Percentiles rank a stretch among this genome's conserved stretches.
These are phyloP conservation scores for Hericium coralloides DNA, from an alignment of 768 basidiomycete species.

Conservation along the genomic window DNA sequence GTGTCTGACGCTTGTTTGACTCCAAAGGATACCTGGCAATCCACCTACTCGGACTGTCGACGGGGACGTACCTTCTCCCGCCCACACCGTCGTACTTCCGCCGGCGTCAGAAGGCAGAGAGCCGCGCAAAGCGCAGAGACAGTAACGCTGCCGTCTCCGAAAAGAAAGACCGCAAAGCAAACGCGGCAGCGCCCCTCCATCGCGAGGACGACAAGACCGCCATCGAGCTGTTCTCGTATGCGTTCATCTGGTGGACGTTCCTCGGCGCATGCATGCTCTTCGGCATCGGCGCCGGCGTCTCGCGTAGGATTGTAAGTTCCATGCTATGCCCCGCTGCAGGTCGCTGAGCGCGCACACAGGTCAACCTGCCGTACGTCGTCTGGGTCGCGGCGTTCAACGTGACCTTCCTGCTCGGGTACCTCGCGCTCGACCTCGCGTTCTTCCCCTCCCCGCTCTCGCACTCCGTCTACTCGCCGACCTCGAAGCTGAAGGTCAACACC, in stretches of 20 bases:
- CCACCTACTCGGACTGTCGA: conserved; percentile 76
- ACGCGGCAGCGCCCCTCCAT: conserved; percentile 16
- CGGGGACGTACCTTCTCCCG: conserved; percentile 74
- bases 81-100: conserved; percentile 68
- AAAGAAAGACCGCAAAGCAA: neutral
- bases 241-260: conserved; percentile 69
- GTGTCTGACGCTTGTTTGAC: neutral
- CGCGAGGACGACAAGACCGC: conserved; percentile 68
- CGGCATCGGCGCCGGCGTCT: conserved; percentile 35
- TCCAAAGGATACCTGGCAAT: conserved; percentile 78
- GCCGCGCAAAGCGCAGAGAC: conserved; percentile 4
- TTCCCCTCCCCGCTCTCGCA: conserved; percentile 36
- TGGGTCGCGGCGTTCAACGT: conserved; percentile 90
- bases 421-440: conserved; percentile 66
- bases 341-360: conserved; percentile 34
- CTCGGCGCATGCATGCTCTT: conserved; percentile 31
- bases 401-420: conserved; percentile 73
- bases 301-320: conserved; percentile 51
- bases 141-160: conserved; percentile 7
- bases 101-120: conserved; percentile 33
- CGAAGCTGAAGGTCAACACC: conserved; percentile 25
- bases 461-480: conserved; percentile 25
- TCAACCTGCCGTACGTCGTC: conserved; percentile 80
- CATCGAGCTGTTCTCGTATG: conserved; percentile 68
- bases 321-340: neutral